phyloP scores from a whole-genome alignment of 768 basidiomycete genomes.

The Phallus indusiatus region DNA sequence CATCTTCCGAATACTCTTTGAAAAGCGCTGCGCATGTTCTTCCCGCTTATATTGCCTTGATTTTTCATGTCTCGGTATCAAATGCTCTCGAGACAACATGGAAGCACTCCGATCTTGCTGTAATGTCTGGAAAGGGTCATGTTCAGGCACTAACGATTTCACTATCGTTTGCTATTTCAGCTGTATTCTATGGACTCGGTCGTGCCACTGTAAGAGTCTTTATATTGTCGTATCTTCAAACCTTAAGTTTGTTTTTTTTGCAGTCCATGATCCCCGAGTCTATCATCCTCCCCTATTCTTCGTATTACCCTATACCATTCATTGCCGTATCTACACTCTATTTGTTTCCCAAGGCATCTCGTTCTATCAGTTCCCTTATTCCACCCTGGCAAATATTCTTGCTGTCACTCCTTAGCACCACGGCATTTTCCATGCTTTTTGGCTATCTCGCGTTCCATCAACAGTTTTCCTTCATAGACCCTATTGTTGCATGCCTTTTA shows the following conservation, averaged over 20 bases:
- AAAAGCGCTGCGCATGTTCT: slow-evolving; percentile 33
- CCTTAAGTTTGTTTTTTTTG: slow-evolving; percentile 31
- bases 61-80: slow-evolving; percentile 3
- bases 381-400: slow-evolving; percentile 48
- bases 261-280: slow-evolving; percentile 45
- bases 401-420: slow-evolving; percentile 47
- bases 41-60: slow-evolving; percentile 60
- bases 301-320: slow-evolving; percentile 51
- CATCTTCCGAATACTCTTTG: slow-evolving; percentile 40
- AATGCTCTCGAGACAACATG: slow-evolving; percentile 4
- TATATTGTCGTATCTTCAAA: slow-evolving; percentile 47
- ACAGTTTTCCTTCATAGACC: slow-evolving; percentile 47
- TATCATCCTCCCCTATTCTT: slow-evolving; percentile 55
- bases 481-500: slow-evolving; percentile 45
- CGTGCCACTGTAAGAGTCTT: slow-evolving; percentile 59
- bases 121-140: neutral
- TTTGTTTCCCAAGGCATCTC: slow-evolving; percentile 41
- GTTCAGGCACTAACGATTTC: neutral
- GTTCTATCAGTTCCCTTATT: slow-evolving; percentile 36
- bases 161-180: neutral
- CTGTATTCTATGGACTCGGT: slow-evolving; percentile 42
- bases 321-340: slow-evolving; percentile 57
- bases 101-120: neutral
- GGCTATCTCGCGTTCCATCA: slow-evolving; percentile 60
- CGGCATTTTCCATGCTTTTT: slow-evolving; percentile 39